Evolutionary conservation across 768 basidiomycete species (phyloP).

Genomic region (Mycena leptocephala): DNA sequence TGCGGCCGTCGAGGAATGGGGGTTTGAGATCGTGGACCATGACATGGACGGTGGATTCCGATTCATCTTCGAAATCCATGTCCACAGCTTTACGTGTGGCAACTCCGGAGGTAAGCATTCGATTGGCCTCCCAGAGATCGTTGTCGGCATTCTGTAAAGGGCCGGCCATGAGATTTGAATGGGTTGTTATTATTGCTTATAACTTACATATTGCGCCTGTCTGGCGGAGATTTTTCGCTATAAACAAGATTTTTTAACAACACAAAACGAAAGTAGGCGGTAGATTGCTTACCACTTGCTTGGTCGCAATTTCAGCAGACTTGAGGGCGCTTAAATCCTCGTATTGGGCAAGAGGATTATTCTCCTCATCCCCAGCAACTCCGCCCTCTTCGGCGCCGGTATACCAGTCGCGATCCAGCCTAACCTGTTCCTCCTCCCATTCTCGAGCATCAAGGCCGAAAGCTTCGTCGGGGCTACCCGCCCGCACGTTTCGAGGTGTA

Average conservation of each 20-base stretch:
- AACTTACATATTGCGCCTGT: constrained; percentile 94
- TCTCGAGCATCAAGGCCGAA: constrained; percentile 84
- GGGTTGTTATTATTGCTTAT: neutral
- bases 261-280: neutral
- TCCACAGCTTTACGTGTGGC: constrained; percentile 91
- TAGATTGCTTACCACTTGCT: constrained; percentile 72
- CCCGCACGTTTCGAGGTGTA: constrained; percentile 80
- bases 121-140: constrained; percentile 98
- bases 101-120: constrained; percentile 97
- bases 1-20: constrained; percentile 97
- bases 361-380: constrained; percentile 90
- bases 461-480: constrained; percentile 78
- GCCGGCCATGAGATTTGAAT: constrained; percentile 33
- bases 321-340: constrained; percentile 85
- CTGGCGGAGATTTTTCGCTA: constrained; percentile 93
- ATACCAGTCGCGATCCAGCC: constrained; percentile 97
- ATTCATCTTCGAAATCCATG: constrained; percentile 96
- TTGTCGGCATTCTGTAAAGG: constrained; percentile 91
- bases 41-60: constrained; percentile 96
- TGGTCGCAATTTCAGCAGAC: constrained; percentile 82
- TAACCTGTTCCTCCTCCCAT: constrained; percentile 98
- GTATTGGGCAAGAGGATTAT: constrained; percentile 94
- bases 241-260: constrained; percentile 35
- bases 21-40: constrained; percentile 98
- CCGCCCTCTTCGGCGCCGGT: constrained; percentile 91